Percentiles rank a stretch among this genome's conserved stretches.
phyloP scores from a whole-genome alignment of 495 filamentous ascomycete species.

The Cudoniella acicularis region DNA sequence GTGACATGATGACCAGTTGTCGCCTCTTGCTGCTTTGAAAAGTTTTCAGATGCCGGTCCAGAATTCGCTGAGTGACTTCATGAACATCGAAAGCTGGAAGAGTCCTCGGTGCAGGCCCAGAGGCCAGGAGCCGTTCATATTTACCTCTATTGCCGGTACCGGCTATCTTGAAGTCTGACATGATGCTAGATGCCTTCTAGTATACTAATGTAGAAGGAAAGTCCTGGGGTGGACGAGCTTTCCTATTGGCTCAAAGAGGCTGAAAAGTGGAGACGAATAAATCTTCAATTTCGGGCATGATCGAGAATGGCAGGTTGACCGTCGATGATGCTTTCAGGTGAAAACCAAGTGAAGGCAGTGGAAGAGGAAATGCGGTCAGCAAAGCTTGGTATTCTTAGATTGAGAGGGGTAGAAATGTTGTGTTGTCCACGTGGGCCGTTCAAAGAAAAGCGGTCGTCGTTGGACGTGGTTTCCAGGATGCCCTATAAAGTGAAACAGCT shows the following conservation, averaged over 20 bases:
- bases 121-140: not conserved
- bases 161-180: not conserved
- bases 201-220: not conserved
- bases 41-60: conserved; percentile 9
- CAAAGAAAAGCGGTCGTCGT: no score
- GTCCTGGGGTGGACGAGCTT: not conserved
- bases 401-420: no score
- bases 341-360: no score
- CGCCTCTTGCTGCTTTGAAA: conserved; percentile 6
- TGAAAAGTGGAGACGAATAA: not conserved
- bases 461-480: no score
- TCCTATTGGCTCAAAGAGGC: conserved; percentile 5
- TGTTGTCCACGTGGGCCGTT: not conserved
- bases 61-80: not conserved
- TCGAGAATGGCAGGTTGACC: conserved; percentile 7
- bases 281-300: conserved; percentile 4
- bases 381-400: no score
- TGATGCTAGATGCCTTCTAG: not conserved
- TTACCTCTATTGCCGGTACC: not conserved
- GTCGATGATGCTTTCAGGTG: no score
- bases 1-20: not conserved
- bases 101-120: not conserved
- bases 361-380: no score
- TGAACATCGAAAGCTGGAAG: conserved; percentile 6
- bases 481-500: no score